Conservation (phyloP, 208 protist genomes). For the Naegleria gruberi region DNA sequence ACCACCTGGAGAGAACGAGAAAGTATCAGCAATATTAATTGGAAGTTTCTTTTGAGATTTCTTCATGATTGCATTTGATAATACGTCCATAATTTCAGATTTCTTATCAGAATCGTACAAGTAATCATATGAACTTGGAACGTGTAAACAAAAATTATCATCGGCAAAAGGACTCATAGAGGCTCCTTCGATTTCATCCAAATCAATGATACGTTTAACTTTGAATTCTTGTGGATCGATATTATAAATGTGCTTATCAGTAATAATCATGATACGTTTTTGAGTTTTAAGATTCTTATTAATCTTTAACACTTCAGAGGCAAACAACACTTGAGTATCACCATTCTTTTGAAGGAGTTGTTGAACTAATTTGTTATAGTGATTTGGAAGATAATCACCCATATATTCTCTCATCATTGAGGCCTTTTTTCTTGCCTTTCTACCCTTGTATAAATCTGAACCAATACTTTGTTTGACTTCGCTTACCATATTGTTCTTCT, state of each 20-base stretch:
- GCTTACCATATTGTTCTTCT: neutral
- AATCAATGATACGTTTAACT: constrained; percentile 5
- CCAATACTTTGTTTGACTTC: neutral
- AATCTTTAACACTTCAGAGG: neutral
- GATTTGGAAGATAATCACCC: neutral
- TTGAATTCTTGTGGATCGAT: constrained; percentile 20
- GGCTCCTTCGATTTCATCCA: constrained; percentile 14
- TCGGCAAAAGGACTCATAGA: neutral
- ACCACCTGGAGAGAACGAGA: neutral
- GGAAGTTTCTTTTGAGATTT: neutral
- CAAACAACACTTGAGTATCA: constrained; percentile 3
- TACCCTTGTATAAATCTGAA: neutral
- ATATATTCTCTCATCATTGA: neutral
- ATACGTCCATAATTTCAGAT: constrained; percentile 2
- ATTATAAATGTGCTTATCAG: constrained; percentile 20
- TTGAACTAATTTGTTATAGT: neutral
- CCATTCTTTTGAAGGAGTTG: neutral
- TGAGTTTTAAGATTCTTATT: neutral
- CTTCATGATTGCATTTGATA: neutral
- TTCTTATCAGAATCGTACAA: constrained; percentile 16
- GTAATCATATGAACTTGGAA: constrained; percentile 14
- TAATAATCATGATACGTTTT: constrained; percentile 14
- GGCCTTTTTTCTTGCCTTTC: constrained; percentile 9
- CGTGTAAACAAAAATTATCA: constrained; percentile 9
- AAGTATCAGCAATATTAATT: constrained; percentile 3